These are phyloP conservation scores for Suillus variegatus DNA, from an alignment of 768 basidiomycete genomes.

Conservation along the genomic window DNA sequence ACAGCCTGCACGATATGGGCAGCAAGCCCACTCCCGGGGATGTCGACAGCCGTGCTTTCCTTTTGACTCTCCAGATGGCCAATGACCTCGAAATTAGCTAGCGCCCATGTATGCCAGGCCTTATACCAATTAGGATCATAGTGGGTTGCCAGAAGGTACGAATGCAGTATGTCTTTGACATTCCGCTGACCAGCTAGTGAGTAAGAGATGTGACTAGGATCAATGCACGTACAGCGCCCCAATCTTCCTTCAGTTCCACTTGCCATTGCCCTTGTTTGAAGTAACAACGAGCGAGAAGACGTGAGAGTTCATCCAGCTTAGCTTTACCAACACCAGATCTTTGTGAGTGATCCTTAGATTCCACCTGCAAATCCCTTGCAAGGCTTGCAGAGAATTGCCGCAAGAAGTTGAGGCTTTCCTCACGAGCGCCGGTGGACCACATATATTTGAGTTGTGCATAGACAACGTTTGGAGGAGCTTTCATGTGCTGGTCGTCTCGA, in stretches of 20 bases:
- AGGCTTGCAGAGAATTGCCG: slow-evolving; percentile 81
- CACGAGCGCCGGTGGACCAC: slow-evolving; percentile 84
- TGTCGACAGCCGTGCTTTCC: slow-evolving; percentile 54
- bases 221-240: slow-evolving; percentile 63
- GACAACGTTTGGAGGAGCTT: slow-evolving; percentile 93
- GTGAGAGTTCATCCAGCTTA: slow-evolving; percentile 70
- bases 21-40: slow-evolving; percentile 64
- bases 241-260: slow-evolving; percentile 73
- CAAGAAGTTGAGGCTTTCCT: slow-evolving; percentile 81
- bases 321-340: slow-evolving; percentile 56
- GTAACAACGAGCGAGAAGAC: slow-evolving; percentile 93
- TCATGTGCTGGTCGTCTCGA: slow-evolving; percentile 52
- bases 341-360: slow-evolving; percentile 49
- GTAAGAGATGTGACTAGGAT: not conserved
- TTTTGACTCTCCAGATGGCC: slow-evolving; percentile 71
- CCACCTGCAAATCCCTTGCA: slow-evolving; percentile 69
- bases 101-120: slow-evolving; percentile 98
- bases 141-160: slow-evolving; percentile 85
- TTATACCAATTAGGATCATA: slow-evolving; percentile 98
- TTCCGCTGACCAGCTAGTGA: slow-evolving; percentile 56
- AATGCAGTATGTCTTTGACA: slow-evolving; percentile 77
- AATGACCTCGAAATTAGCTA: slow-evolving; percentile 95
- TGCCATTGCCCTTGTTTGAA: slow-evolving; percentile 98
- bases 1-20: slow-evolving; percentile 90
- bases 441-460: slow-evolving; percentile 95